phyloP scores from a whole-genome alignment of 768 basidiomycete genomes.

The Agaricus bisporus region DNA sequence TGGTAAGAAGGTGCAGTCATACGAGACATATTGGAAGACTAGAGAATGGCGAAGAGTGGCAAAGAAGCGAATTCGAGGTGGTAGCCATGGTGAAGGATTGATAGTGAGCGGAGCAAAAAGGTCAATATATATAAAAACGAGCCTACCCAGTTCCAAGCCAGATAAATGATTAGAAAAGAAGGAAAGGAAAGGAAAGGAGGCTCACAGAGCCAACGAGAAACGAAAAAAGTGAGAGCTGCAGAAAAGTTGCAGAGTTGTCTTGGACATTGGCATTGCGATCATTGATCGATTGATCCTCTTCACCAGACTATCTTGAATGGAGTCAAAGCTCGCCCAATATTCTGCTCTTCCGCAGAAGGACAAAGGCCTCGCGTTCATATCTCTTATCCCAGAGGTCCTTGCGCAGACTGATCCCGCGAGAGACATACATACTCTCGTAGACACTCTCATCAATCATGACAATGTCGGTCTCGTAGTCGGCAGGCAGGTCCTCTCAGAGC shows the following conservation, averaged over 20 bases:
- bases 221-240: neutral
- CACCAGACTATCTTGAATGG: slow-evolving; percentile 36
- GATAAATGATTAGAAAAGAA: too few relatives aligned
- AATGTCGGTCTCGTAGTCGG: slow-evolving; percentile 81
- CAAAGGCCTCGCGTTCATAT: slow-evolving; percentile 69
- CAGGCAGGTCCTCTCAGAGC: slow-evolving; percentile 80
- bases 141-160: too few relatives aligned
- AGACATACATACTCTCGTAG: slow-evolving; percentile 68
- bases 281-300: slow-evolving; percentile 1
- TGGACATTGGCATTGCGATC: neutral
- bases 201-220: neutral
- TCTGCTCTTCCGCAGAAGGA: slow-evolving; percentile 73
- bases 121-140: neutral
- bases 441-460: slow-evolving; percentile 80
- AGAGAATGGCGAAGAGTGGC: neutral
- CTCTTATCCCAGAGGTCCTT: slow-evolving; percentile 64
- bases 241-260: neutral
- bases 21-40: slow-evolving; percentile 29
- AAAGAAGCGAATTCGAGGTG: slow-evolving; percentile 3
- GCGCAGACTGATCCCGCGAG: slow-evolving; percentile 36
- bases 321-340: slow-evolving; percentile 57
- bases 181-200: neutral
- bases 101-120: neutral
- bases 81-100: neutral
- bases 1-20: slow-evolving; percentile 36